Percentiles rank a stretch among this genome's conserved stretches.
These are phyloP conservation scores for Salvia sclarea DNA, from an alignment of 305 asterid species.

Conservation along the genomic window DNA sequence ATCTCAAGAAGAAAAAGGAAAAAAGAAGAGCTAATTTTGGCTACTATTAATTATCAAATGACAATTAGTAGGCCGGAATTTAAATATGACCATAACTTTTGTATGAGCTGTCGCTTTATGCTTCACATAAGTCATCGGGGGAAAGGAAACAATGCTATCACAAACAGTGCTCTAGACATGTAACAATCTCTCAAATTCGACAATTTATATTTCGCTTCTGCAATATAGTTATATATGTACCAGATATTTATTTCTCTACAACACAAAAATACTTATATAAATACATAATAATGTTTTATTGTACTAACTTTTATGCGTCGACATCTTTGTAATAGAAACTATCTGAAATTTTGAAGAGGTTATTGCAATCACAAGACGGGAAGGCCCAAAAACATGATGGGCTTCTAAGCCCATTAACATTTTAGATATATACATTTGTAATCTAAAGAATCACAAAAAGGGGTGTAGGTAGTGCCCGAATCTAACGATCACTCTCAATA, in stretches of 20 bases:
- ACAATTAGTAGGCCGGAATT: neutral
- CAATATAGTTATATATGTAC: too few species aligned
- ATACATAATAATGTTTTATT: too few species aligned
- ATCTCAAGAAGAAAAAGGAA: neutral
- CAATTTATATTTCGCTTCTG: neutral
- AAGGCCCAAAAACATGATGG: neutral
- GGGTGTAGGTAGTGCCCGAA: too few species aligned
- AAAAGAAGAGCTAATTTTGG: neutral
- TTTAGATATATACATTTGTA: neutral
- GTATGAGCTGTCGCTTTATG: slow-evolving; percentile 7
- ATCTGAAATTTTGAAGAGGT: too few species aligned
- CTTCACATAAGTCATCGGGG: neutral
- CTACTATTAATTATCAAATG: neutral
- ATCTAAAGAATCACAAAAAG: too few species aligned
- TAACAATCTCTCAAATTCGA: neutral
- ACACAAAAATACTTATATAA: too few species aligned
- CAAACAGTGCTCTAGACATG: neutral
- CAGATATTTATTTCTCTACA: too few species aligned
- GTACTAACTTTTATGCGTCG: too few species aligned
- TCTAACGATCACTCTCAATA: too few species aligned
- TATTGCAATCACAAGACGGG: too few species aligned
- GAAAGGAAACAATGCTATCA: neutral
- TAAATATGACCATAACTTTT: slow-evolving; percentile 7
- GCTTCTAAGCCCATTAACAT: neutral
- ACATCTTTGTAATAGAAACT: too few species aligned